Conservation (phyloP, 164 flowering plant species). For the Vitis riparia region DNA sequence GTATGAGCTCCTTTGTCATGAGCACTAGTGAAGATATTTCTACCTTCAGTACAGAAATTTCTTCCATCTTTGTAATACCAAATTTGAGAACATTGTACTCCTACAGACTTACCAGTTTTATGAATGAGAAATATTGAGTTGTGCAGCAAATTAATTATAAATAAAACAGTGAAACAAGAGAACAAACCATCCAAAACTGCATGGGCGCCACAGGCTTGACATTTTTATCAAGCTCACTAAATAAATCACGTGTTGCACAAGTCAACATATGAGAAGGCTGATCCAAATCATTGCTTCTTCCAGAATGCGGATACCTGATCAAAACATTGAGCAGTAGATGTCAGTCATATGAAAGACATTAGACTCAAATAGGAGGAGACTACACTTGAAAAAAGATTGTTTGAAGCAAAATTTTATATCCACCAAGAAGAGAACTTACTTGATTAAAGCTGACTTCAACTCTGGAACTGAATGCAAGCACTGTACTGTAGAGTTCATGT, state of each 20-base stretch:
- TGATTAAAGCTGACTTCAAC: conserved; percentile 78
- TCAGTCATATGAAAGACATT: conserved; percentile 2
- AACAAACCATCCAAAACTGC: conserved; percentile 94
- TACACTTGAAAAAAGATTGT: background rate
- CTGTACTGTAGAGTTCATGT: conserved; percentile 96
- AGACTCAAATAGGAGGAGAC: background rate
- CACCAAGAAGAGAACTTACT: conserved; percentile 42
- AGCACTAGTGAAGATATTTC: background rate
- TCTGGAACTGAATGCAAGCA: conserved; percentile 98
- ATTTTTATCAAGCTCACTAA: conserved; percentile 83
- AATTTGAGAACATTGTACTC: background rate
- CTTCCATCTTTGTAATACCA: background rate
- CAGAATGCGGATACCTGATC: conserved; percentile 66
- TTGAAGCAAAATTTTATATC: background rate
- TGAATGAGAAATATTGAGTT: background rate
- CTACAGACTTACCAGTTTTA: background rate
- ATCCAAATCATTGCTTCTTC: conserved; percentile 74
- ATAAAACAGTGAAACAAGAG: conserved; percentile 6
- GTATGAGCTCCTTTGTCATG: background rate
- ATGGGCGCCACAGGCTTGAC: conserved; percentile 90
- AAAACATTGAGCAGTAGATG: background rate
- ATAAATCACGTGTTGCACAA: conserved; percentile 82
- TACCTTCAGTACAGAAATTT: background rate
- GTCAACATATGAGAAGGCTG: conserved; percentile 87
- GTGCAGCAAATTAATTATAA: background rate